Conservation (phyloP, 106 monocot species). For the Acorus gramineus region DNA sequence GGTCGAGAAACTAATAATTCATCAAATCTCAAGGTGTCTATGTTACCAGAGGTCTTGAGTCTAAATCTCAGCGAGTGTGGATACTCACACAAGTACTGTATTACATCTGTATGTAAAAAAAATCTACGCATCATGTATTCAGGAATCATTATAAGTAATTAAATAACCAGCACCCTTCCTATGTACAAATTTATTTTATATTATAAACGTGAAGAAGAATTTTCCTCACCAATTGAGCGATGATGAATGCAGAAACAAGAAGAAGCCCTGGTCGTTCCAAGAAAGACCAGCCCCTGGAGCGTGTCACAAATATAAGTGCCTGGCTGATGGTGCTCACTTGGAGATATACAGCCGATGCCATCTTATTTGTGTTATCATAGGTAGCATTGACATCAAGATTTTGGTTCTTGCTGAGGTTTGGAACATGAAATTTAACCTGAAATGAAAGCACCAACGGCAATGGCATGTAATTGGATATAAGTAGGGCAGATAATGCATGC, state of each 20-base stretch:
- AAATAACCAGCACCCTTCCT: not conserved
- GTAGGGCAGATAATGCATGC: no score
- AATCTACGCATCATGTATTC: no score
- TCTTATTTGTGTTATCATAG: constrained; percentile 14
- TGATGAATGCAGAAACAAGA: constrained; percentile 36
- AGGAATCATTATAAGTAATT: not conserved
- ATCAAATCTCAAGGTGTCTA: no score
- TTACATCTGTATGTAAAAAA: no score
- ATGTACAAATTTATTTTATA: not conserved
- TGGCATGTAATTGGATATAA: no score
- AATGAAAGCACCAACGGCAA: not conserved
- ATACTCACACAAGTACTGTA: no score
- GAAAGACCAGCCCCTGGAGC: constrained; percentile 43
- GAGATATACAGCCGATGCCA: constrained; percentile 50
- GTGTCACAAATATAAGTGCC: constrained; percentile 52
- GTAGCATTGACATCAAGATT: constrained; percentile 1
- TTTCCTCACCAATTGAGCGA: constrained; percentile 44
- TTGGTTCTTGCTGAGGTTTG: constrained; percentile 20
- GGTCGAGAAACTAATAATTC: no score
- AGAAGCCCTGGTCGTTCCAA: constrained; percentile 41
- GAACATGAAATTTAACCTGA: constrained; percentile 26
- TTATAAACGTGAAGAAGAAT: not conserved
- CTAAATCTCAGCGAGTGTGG: no score
- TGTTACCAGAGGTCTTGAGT: no score
- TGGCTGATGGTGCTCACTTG: constrained; percentile 62